phyloP scores from a whole-genome alignment of 2,329 filamentous ascomycete species.

The Colletotrichum camelliae region DNA sequence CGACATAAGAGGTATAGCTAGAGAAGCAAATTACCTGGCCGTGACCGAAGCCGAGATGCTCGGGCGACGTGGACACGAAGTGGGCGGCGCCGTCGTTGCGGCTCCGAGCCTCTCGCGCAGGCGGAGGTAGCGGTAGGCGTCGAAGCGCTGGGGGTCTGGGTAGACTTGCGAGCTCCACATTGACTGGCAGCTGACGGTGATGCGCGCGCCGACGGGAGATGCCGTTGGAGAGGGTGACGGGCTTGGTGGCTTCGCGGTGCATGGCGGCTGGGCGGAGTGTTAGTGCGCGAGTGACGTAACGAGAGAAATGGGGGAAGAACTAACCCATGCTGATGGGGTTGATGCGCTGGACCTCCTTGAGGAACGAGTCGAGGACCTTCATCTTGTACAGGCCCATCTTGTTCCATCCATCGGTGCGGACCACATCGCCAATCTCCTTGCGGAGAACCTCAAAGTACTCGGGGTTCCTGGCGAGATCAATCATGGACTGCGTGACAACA shows the following conservation, averaged over 20 bases:
- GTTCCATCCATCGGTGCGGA: slow-evolving; percentile 22
- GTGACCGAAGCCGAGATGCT: slow-evolving; percentile 38
- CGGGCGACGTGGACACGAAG: slow-evolving; percentile 32
- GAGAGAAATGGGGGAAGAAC: not conserved
- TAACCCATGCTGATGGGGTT: slow-evolving; percentile 7
- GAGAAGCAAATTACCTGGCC: slow-evolving; percentile 23
- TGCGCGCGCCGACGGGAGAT: slow-evolving; percentile 10
- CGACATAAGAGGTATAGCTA: not conserved
- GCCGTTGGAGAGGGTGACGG: slow-evolving; percentile 15
- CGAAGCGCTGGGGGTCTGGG: slow-evolving; percentile 5
- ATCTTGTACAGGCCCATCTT: slow-evolving; percentile 19
- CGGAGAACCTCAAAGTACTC: slow-evolving; percentile 27
- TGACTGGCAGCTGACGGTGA: slow-evolving; percentile 3
- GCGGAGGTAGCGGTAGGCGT: slow-evolving; percentile 10
- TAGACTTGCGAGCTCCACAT: slow-evolving; percentile 12
- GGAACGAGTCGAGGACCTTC: slow-evolving; percentile 15
- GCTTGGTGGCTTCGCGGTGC: slow-evolving; percentile 13
- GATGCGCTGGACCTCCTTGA: slow-evolving; percentile 13
- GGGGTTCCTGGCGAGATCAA: slow-evolving; percentile 25
- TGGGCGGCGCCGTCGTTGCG: slow-evolving; percentile 26
- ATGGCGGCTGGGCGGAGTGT: slow-evolving; percentile 4
- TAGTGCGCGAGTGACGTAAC: not conserved
- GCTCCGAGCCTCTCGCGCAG: slow-evolving; percentile 16
- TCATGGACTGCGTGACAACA: slow-evolving; percentile 23
- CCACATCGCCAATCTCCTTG: slow-evolving; percentile 25